These are phyloP conservation scores for Meyerozyma athensensis DNA, from an alignment of 1,139 yeast genomes.

Conservation along the genomic window DNA sequence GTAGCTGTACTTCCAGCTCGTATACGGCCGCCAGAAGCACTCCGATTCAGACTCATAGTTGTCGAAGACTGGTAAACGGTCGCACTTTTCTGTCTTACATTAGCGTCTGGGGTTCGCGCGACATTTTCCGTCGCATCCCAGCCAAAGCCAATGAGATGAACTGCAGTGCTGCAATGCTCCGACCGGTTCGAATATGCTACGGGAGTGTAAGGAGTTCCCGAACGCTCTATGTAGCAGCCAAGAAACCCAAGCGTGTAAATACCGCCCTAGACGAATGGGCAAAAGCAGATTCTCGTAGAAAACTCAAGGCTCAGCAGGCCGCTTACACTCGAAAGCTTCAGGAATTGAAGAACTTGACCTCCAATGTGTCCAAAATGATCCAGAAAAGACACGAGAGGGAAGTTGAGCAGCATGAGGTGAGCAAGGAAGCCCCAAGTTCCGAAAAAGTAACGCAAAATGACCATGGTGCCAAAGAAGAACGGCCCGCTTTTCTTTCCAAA, in stretches of 20 bases:
- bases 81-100: conserved; percentile 4
- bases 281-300: conserved; percentile 16
- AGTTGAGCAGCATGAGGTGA: not conserved
- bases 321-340: conserved; percentile 19
- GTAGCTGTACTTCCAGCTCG: conserved; percentile 9
- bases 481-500: conserved; percentile 1
- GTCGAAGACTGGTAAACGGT: not conserved
- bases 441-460: not conserved
- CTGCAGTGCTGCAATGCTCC: conserved; percentile 4
- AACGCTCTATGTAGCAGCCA: conserved; percentile 11
- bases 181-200: conserved; percentile 2
- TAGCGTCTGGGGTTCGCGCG: conserved; percentile 16
- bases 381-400: not conserved
- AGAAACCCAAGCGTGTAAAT: conserved; percentile 5
- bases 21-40: conserved; percentile 5
- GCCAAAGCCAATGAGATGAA: conserved; percentile 10
- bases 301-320: conserved; percentile 16
- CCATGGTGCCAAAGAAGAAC: not conserved
- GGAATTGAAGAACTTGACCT: conserved; percentile 11
- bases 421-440: not conserved
- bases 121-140: conserved; percentile 9
- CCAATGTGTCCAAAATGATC: conserved; percentile 3
- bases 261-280: conserved; percentile 15
- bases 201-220: conserved; percentile 6
- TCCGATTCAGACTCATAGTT: not conserved